Percentiles rank a stretch among this genome's conserved stretches.
phyloP scores from a whole-genome alignment of 2,329 filamentous ascomycete genomes.

The Neonectria faginata region DNA sequence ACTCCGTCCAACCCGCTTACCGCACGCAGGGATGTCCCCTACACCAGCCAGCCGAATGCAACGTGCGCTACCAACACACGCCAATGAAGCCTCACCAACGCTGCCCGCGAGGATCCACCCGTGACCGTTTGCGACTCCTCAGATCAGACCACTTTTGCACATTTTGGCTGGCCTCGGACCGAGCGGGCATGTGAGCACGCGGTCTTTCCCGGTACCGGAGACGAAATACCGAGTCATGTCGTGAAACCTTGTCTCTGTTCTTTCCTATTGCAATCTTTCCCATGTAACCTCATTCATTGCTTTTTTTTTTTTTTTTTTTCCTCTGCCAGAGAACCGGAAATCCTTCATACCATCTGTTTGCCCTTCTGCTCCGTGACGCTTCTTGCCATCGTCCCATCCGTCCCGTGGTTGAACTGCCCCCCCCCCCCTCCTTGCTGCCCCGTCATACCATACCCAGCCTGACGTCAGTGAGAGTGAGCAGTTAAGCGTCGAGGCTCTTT shows the following conservation, averaged over 20 bases:
- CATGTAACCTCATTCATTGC: conserved; percentile 22
- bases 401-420: not conserved
- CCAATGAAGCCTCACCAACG: conserved; percentile 2
- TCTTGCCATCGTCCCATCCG: not conserved
- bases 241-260: conserved; percentile 7
- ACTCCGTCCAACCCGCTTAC: conserved; percentile 3
- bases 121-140: conserved; percentile 9
- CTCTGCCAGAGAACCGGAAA: not conserved
- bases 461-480: not conserved
- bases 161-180: conserved; percentile 19
- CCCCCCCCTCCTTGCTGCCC: not conserved
- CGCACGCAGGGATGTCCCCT: conserved; percentile 18
- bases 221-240: conserved; percentile 17
- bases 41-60: conserved; percentile 18
- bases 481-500: not conserved
- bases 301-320: not conserved
- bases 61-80: not conserved
- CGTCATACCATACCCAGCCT: not conserved
- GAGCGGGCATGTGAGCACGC: conserved; percentile 29
- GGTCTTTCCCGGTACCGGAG: conserved; percentile 29
- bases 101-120: conserved; percentile 10
- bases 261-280: conserved; percentile 10
- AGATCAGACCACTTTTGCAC: conserved; percentile 28
- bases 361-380: not conserved
- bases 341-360: conserved; percentile 5